Conservation (phyloP, 257 asterid genomes). For the Misopates orontium region DNA sequence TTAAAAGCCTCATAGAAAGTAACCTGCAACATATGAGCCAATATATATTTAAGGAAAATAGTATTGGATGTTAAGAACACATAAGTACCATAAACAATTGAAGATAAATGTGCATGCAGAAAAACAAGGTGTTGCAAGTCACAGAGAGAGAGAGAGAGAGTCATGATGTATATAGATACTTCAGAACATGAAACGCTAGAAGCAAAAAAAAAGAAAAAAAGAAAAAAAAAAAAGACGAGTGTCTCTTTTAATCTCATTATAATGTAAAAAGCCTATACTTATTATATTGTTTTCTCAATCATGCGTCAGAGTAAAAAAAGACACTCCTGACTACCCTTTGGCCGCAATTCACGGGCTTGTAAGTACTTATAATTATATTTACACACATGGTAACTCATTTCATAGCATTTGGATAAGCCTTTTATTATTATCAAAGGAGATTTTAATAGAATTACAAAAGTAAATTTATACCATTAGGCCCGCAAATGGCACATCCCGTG, state of each 20-base stretch:
- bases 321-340: not conserved
- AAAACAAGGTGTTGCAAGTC: too few relatives aligned
- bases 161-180: not conserved
- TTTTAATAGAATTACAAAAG: not conserved
- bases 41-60: not conserved
- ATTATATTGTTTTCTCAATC: too few relatives aligned
- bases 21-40: slow-evolving; percentile 40
- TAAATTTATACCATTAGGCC: slow-evolving; percentile 69
- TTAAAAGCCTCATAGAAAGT: slow-evolving; percentile 75
- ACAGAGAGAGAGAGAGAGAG: slow-evolving; percentile 12
- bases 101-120: not conserved
- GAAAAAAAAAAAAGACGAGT: too few relatives aligned
- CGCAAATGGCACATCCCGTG: slow-evolving; percentile 85
- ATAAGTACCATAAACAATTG: not conserved
- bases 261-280: too few relatives aligned
- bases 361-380: not conserved
- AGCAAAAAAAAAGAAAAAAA: too few relatives aligned
- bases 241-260: too few relatives aligned
- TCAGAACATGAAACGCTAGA: not conserved
- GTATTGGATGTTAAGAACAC: not conserved
- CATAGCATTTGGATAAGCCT: not conserved
- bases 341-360: not conserved
- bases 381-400: not conserved
- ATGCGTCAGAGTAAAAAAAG: too few relatives aligned
- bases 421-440: not conserved